Evolutionary conservation across 257 asterid species (phyloP).

Genomic region (Perilla frutescens): DNA sequence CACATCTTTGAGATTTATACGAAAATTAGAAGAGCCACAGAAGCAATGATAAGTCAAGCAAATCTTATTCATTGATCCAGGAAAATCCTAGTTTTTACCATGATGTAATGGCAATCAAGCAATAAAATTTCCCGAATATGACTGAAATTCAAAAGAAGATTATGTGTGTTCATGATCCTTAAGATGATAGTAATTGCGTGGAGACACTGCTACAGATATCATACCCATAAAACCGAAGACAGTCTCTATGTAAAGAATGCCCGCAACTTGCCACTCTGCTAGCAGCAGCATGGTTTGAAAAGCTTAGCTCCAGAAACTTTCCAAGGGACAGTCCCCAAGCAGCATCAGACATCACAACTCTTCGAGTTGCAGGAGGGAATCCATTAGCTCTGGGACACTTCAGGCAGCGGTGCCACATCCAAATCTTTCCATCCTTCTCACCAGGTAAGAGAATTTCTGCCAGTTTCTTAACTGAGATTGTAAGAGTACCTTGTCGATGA

Average conservation of each 20-base stretch:
- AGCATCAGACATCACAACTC: constrained; percentile 98
- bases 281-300: constrained; percentile 97
- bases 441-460: constrained; percentile 77
- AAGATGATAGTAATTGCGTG: constrained; percentile 10
- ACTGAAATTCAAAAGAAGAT: background rate
- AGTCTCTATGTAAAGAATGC: constrained; percentile 91
- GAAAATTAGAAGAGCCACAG: constrained; percentile 18
- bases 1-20: constrained; percentile 19
- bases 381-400: constrained; percentile 84
- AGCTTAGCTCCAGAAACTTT: constrained; percentile 97
- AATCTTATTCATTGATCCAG: constrained; percentile 4
- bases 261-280: constrained; percentile 98
- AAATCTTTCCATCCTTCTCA: constrained; percentile 85
- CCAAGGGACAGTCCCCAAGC: constrained; percentile 99
- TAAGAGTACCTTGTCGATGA: constrained; percentile 92
- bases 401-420: constrained; percentile 99
- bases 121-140: background rate
- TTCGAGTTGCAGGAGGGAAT: constrained; percentile 92
- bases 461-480: constrained; percentile 90
- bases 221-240: constrained; percentile 97
- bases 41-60: background rate
- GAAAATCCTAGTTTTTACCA: constrained; percentile 1
- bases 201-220: constrained; percentile 35
- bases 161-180: constrained; percentile 23
- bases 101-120: constrained; percentile 7